A percentile compares a stretch with the other conserved stretches of the same genome.
phyloP scores from a whole-genome alignment of 495 filamentous ascomycete genomes.

The Hyaloscypha variabilis region DNA sequence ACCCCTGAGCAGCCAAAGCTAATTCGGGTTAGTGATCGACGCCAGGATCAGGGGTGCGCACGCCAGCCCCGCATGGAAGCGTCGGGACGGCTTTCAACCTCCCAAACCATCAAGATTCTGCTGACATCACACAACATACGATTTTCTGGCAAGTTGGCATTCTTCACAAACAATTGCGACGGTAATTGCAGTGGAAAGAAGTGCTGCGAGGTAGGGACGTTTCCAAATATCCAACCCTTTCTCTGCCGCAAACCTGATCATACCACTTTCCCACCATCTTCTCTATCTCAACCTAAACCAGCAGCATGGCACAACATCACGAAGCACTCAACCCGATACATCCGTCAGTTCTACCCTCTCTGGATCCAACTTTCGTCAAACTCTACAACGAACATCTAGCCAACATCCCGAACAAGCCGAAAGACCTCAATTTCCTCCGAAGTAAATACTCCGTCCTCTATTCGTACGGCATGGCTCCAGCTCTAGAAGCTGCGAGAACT shows the following conservation, averaged over 20 bases:
- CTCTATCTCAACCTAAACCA: not conserved
- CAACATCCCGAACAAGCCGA: conserved; percentile 12
- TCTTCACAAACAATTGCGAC: no score
- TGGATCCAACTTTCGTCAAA: conserved; percentile 7
- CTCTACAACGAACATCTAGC: conserved; percentile 13
- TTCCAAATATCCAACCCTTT: not conserved
- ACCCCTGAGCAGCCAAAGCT: no score
- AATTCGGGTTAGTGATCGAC: no score
- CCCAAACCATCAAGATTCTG: no score
- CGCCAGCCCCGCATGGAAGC: no score
- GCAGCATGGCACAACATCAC: conserved; percentile 11
- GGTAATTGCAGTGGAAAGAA: no score
- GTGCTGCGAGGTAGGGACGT: no score
- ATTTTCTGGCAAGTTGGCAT: no score
- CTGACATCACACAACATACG: no score
- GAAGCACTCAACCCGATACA: conserved; percentile 13
- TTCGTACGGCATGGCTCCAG: conserved; percentile 12
- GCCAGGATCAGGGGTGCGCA: no score
- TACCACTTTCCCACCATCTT: not conserved
- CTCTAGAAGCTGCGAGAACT: conserved; percentile 5
- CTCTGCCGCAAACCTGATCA: not conserved
- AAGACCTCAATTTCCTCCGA: conserved; percentile 1
- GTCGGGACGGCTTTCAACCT: no score
- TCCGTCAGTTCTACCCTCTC: conserved; percentile 1
- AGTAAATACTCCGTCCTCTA: conserved; percentile 10